Conservation (phyloP, 345 rosid genomes). For the Cardamine occulta region DNA sequence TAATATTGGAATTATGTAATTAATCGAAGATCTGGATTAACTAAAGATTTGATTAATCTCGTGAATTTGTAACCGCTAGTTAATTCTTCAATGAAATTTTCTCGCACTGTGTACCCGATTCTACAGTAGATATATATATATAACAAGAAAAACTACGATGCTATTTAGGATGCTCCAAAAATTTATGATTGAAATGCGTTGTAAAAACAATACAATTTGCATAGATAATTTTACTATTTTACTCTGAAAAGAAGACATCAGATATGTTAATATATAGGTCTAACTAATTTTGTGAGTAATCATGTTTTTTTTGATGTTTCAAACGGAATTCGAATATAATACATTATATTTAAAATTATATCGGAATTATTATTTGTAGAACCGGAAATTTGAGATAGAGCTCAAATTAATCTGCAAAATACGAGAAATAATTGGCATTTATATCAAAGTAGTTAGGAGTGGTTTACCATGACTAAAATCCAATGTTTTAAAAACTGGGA, state of each 20-base stretch:
- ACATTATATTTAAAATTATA: not conserved
- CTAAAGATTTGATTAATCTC: not conserved
- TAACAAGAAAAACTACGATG: not conserved
- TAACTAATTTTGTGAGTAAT: not conserved
- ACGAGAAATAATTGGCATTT: not conserved
- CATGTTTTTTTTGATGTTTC: not conserved
- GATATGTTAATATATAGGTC: not conserved
- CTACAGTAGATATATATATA: not conserved
- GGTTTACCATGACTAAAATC: not conserved
- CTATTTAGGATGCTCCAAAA: not conserved
- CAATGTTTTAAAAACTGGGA: too few species aligned
- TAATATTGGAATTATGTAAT: not conserved
- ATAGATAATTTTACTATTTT: not conserved
- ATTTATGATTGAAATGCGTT: not conserved
- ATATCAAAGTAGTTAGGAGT: not conserved
- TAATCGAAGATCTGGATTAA: not conserved
- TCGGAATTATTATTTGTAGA: not conserved
- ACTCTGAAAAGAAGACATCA: not conserved
- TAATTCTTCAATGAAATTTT: not conserved
- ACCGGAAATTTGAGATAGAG: not conserved
- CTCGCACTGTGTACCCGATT: not conserved
- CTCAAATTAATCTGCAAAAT: not conserved
- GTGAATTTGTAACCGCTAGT: not conserved
- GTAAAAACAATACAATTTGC: not conserved
- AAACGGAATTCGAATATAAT: not conserved